Evolutionary conservation across 1,284 basidiomycete species (phyloP).

Genomic region (Trametes pubescens): DNA sequence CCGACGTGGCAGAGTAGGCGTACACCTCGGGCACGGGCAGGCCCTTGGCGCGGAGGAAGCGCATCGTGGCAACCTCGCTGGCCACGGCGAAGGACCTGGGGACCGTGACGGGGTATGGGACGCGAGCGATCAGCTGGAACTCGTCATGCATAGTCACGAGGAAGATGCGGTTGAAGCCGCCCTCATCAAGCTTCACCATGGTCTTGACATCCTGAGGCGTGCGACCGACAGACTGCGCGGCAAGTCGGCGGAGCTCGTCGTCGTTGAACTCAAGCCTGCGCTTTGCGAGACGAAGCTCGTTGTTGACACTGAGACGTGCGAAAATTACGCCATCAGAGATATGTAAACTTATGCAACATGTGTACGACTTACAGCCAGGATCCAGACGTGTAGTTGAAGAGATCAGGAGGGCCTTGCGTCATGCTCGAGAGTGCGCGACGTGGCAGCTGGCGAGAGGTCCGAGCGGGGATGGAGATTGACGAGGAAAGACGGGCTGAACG

Average conservation of each 20-base stretch:
- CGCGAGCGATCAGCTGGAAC: slow-evolving; percentile 56
- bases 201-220: slow-evolving; percentile 45
- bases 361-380: slow-evolving; percentile 51
- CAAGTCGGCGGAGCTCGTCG: slow-evolving; percentile 53
- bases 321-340: slow-evolving; percentile 28
- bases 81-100: slow-evolving; percentile 56
- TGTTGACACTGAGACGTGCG: slow-evolving; percentile 47
- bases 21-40: slow-evolving; percentile 59
- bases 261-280: slow-evolving; percentile 49
- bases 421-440: slow-evolving; percentile 47
- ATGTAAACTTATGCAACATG: slow-evolving; percentile 40
- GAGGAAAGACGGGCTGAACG: slow-evolving; percentile 7
- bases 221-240: slow-evolving; percentile 52
- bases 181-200: slow-evolving; percentile 53
- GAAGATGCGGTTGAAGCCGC: slow-evolving; percentile 54
- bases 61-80: slow-evolving; percentile 62
- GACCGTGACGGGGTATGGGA: slow-evolving; percentile 54
- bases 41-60: slow-evolving; percentile 53
- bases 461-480: slow-evolving; percentile 3
- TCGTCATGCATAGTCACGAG: slow-evolving; percentile 53
- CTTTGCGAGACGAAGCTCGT: slow-evolving; percentile 54
- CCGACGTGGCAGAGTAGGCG: slow-evolving; percentile 54
- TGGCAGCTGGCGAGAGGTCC: slow-evolving; percentile 39
- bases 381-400: slow-evolving; percentile 55
- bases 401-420: slow-evolving; percentile 42